Base-by-base conservation (phyloP, 1,139 yeast genomes). In the Scheffersomyces lignicola region DNA sequence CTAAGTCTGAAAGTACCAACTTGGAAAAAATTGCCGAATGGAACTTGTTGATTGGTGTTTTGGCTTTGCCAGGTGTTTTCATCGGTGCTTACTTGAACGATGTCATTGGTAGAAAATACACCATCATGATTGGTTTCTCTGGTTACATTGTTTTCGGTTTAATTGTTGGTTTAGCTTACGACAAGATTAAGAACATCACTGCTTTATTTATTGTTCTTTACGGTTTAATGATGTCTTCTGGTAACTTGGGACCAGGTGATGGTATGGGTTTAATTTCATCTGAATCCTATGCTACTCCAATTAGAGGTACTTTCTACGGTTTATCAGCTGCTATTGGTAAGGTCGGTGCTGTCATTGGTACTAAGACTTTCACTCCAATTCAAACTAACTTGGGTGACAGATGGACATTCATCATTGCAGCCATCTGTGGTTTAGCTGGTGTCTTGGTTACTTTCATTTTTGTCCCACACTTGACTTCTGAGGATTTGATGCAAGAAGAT, bases 191-290 rank as follows among this genome's bases (percentile, higher is more conserved):
- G 31, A 57, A 60, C 16, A 69, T 69, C 36, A 62, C 70, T 10
- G 65, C 70, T 2, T 55, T 69, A 32, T 71, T 73, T 44, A 63
- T 73, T 39, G 60, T 73, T 13, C 63, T 73, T 39, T 73, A 70
- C 44, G 78, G 77, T 9, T 53, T 72, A 24, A 64, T 73, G 69
- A 66, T 65, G 59, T 58, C 69, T 14, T 48, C 56, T 34, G 89
- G 89, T 48, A 83, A 83, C 56, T 64, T 82, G 47, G 92, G 94
- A 3, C 92, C 92, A 3, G 92, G 92, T 45, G 74, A 83, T 52
- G 76, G 76, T 69, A 65, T 83, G 71, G 92, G 92, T 7, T 67
- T 84, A 38, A 63, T 76, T 3, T 73, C 87, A 8, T 74, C 84
- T 21, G 92, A 84, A 56, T 69, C 78, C 3, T 84, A 70, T 50